Conservation (phyloP, 805 yeast species). For the Scheffersomyces lignosus region DNA sequence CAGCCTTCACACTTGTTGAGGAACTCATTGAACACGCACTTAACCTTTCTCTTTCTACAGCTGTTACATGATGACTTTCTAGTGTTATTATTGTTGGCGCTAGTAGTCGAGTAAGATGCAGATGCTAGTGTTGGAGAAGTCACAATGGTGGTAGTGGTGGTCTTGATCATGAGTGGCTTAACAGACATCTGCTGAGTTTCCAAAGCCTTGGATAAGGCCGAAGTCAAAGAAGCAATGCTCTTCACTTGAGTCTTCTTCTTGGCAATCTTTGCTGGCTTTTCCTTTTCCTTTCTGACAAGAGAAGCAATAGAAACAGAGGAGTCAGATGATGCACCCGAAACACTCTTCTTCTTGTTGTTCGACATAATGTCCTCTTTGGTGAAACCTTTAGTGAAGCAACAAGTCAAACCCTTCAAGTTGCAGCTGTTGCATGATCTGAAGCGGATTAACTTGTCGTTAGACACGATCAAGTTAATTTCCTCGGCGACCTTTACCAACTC, state of each 20-base stretch:
- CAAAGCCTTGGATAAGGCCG: conserved; percentile 10
- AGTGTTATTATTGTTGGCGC: conserved; percentile 3
- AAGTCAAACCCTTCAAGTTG: conserved; percentile 41
- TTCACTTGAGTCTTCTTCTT: conserved; percentile 10
- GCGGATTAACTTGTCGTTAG: conserved; percentile 41
- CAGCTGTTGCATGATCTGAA: conserved; percentile 61
- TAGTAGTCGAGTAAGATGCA: not conserved
- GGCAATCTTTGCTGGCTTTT: conserved; percentile 8
- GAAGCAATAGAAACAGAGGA: conserved; percentile 1
- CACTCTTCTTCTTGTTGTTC: conserved; percentile 27
- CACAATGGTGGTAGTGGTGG: not conserved
- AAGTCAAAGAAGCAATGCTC: conserved; percentile 6
- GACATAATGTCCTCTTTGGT: conserved; percentile 58
- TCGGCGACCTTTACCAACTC: conserved; percentile 13
- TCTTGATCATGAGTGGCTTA: not conserved
- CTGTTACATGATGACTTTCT: conserved; percentile 40
- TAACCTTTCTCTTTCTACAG: conserved; percentile 45
- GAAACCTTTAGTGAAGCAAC: conserved; percentile 64
- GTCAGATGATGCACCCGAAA: conserved; percentile 3
- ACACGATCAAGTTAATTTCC: conserved; percentile 16
- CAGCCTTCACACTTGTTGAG: conserved; percentile 42
- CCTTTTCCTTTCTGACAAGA: conserved; percentile 4
- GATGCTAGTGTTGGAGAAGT: not conserved
- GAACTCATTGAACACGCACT: conserved; percentile 35
- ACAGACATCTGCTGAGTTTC: not conserved